phyloP scores from a whole-genome alignment of 1,139 yeast genomes.

The Wickerhamomyces sp. region DNA sequence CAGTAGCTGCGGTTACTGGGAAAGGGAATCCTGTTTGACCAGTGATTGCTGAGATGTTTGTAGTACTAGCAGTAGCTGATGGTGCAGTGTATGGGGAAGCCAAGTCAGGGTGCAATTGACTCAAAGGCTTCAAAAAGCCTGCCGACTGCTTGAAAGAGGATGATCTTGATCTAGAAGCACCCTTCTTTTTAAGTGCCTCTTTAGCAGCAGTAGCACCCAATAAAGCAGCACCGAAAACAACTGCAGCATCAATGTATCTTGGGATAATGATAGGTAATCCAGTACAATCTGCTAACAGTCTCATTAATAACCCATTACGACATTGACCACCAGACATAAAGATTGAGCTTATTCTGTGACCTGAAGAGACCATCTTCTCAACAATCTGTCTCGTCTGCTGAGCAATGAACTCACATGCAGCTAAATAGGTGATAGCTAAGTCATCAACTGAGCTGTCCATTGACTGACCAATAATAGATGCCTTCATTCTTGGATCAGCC shows the following conservation, averaged over 20 bases:
- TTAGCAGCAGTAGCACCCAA: conserved; percentile 92
- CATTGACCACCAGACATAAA: conserved; percentile 98
- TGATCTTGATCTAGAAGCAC: conserved; percentile 26
- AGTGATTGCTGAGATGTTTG: conserved; percentile 53
- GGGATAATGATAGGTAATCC: conserved; percentile 93
- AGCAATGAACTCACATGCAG: conserved; percentile 95
- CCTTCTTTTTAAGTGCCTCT: conserved; percentile 36
- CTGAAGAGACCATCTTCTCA: conserved; percentile 74
- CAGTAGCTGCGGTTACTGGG: conserved; percentile 44
- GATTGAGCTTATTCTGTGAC: conserved; percentile 70
- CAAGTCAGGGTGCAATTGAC: conserved; percentile 16
- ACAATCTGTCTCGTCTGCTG: conserved; percentile 96
- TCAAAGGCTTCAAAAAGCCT: conserved; percentile 19
- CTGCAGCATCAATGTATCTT: conserved; percentile 92
- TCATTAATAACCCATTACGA: conserved; percentile 82
- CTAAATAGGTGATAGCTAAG: conserved; percentile 80
- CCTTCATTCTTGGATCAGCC: conserved; percentile 91
- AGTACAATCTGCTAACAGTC: conserved; percentile 88
- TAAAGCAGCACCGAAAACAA: conserved; percentile 91
- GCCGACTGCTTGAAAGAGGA: conserved; percentile 21
- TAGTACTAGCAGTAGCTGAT: conserved; percentile 56
- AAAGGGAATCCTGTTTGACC: conserved; percentile 47
- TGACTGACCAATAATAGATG: conserved; percentile 87
- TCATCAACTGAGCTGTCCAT: conserved; percentile 87
- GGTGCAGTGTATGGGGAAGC: conserved; percentile 78